Evolutionary conservation across 148 eudicot species (phyloP).

Genomic region (Chenopodium formosanum): DNA sequence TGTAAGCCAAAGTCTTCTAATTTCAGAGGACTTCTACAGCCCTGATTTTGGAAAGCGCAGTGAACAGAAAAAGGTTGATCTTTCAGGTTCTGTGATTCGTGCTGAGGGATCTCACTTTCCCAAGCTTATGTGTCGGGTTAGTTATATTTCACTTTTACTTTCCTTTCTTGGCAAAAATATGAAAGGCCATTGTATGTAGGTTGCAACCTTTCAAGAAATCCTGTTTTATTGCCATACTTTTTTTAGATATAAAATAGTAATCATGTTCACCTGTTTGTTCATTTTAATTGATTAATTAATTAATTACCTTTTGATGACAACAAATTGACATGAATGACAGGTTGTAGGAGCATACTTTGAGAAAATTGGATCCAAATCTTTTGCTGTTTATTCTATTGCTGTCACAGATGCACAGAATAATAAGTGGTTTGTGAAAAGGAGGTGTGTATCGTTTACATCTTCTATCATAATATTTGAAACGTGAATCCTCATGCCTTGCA

Average conservation of each 20-base stretch:
- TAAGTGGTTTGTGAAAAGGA: conserved; percentile 95
- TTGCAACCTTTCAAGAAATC: background rate
- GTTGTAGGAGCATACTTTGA: conserved; percentile 92
- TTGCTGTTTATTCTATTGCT: conserved; percentile 94
- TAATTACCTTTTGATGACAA: background rate
- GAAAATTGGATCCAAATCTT: conserved; percentile 84
- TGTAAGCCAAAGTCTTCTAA: conserved; percentile 48
- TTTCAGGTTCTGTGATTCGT: conserved; percentile 46
- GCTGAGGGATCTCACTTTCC: conserved; percentile 54
- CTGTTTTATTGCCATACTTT: background rate
- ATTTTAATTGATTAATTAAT: no score
- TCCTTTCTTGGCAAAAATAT: background rate
- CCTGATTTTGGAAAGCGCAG: conserved; percentile 48
- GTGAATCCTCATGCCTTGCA: no score
- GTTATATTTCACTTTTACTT: conserved; percentile 18
- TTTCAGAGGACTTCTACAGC: conserved; percentile 77
- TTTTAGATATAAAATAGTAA: background rate
- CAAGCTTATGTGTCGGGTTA: conserved; percentile 89
- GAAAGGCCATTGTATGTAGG: background rate
- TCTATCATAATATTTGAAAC: background rate
- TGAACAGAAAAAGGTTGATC: conserved; percentile 32
- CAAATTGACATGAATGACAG: conserved; percentile 39
- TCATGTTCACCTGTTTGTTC: background rate
- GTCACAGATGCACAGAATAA: conserved; percentile 75
- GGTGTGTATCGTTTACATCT: conserved; percentile 38